These are phyloP conservation scores for button mushroom (Agaricus bisporus) DNA, from an alignment of 768 basidiomycete species.

Conservation along the genomic window DNA sequence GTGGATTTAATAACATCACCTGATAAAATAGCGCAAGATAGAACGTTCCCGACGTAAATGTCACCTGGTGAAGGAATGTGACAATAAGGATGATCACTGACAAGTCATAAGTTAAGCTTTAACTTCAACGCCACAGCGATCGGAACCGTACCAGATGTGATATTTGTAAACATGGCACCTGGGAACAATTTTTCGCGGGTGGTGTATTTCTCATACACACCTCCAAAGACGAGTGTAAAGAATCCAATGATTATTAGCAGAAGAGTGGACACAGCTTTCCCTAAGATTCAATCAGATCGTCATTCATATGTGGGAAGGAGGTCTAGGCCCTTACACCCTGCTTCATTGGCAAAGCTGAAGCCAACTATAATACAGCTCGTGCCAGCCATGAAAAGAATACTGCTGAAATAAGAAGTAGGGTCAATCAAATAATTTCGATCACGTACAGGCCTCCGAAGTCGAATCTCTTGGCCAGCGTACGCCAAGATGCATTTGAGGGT, in stretches of 20 bases:
- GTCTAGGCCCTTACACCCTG: slow-evolving; percentile 53
- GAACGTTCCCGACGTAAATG: slow-evolving; percentile 81
- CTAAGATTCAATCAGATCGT: slow-evolving; percentile 30
- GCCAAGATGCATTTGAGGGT: slow-evolving; percentile 49
- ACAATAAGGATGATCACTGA: slow-evolving; percentile 62
- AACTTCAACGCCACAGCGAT: slow-evolving; percentile 7
- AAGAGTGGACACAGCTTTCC: slow-evolving; percentile 58
- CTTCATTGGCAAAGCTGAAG: slow-evolving; percentile 66
- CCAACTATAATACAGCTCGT: slow-evolving; percentile 73
- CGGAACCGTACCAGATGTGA: slow-evolving; percentile 46
- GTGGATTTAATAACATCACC: slow-evolving; percentile 31
- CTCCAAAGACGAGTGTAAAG: slow-evolving; percentile 48
- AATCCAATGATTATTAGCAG: slow-evolving; percentile 52
- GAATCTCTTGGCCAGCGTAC: slow-evolving; percentile 46
- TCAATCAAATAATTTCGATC: slow-evolving; percentile 8
- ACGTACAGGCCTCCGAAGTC: slow-evolving; percentile 79
- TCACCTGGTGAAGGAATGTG: slow-evolving; percentile 77
- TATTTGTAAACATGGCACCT: slow-evolving; percentile 49
- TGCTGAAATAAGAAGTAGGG: slow-evolving; percentile 22
- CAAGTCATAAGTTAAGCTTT: slow-evolving; percentile 13
- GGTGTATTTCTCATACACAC: slow-evolving; percentile 63
- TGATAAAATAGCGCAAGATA: slow-evolving; percentile 83
- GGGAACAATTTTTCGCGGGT: slow-evolving; percentile 71
- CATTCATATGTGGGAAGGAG: slow-evolving; percentile 1
- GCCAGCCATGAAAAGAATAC: slow-evolving; percentile 67